Percentiles rank a stretch among this genome's conserved stretches.
phyloP scores from a whole-genome alignment of 495 filamentous ascomycete species.

The Podospora appendiculata region DNA sequence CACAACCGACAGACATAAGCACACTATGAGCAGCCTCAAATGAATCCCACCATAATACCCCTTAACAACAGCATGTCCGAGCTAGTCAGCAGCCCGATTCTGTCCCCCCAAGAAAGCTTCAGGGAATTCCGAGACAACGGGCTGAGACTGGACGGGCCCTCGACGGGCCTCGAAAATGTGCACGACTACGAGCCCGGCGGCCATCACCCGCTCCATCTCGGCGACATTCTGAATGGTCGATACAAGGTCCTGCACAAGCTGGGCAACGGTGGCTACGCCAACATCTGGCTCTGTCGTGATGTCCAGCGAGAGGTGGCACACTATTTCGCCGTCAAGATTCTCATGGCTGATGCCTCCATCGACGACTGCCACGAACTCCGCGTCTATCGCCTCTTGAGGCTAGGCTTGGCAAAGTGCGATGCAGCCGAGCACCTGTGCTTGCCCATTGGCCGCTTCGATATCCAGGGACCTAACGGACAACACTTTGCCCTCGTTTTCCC shows the following conservation, averaged over 20 bases:
- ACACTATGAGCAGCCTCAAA: too few species aligned
- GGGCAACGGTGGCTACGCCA: slow-evolving; percentile 26
- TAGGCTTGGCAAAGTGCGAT: slow-evolving; percentile 5
- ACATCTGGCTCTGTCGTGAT: slow-evolving; percentile 30
- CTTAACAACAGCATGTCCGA: not conserved
- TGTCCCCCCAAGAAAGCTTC: slow-evolving; percentile 2
- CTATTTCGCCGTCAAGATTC: slow-evolving; percentile 25
- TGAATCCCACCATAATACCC: too few species aligned
- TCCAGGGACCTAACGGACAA: slow-evolving; percentile 26
- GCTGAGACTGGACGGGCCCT: not conserved
- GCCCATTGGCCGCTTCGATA: slow-evolving; percentile 20
- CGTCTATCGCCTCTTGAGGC: slow-evolving; percentile 6
- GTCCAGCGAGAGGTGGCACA: slow-evolving; percentile 1
- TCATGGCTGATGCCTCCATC: slow-evolving; percentile 21
- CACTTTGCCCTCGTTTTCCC: slow-evolving; percentile 29
- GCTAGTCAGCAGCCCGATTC: not conserved
- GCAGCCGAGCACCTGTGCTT: slow-evolving; percentile 5
- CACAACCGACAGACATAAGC: too few species aligned
- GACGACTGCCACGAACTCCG: slow-evolving; percentile 13
- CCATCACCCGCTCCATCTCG: slow-evolving; percentile 31
- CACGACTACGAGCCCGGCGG: slow-evolving; percentile 26
- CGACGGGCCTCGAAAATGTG: slow-evolving; percentile 13
- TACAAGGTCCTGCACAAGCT: slow-evolving; percentile 36
- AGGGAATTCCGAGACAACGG: slow-evolving; percentile 4
- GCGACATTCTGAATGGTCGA: slow-evolving; percentile 23